Evolutionary conservation across 2,329 filamentous ascomycete genomes (phyloP), one percentile per base, ranked within the genome.

Genomic region (Xylariaceae sp.): DNA sequence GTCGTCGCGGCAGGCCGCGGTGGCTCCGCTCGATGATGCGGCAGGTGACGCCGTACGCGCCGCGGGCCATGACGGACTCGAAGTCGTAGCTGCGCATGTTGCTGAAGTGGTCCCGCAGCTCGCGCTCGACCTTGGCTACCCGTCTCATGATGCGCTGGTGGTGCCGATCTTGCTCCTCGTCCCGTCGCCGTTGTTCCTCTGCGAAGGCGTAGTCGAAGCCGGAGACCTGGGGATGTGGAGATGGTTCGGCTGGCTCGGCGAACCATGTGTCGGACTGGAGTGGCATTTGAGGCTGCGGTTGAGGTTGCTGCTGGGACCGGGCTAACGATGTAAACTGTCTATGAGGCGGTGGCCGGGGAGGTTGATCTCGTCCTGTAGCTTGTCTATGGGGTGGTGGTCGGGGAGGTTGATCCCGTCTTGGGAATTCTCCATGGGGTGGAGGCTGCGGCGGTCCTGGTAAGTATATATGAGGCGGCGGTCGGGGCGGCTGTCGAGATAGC

Each of bases 61-160:
- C 57, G 3, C 31, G 26, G 9, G 55, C 57, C 3, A 57, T 19
- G 5, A 46, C 1, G 8, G n/a, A 6, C 30, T 51, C 55, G 43
- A 19, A 60, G 26, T 9, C 6, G 52, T 44, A 57, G 9, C 7
- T 8, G 6, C 7, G 5, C 2, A 48, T 31, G 7, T 26, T 19
- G 11, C 53, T 50, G 44, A 60, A 60, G 30, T 60, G 53, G 4
- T 44, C 19, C 8, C 37, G 44, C n/a, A 55, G 11, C 42, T 42
- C 26, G 19, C 27, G n/a, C 12, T 27, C 7, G 27, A 31, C 26
- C 35, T 37, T 11, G 12, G 8, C 12, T 3, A 6, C 12, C 35
- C 8, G 35, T 8, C 32, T 34, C 8, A 19, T 19, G 19, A 19
- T 19, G 4, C 9, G 26, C 8, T 19, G n/a, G 51, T 5, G 4